Evolutionary conservation across 495 filamentous ascomycete species (phyloP), one percentile per base, ranked within the genome.

Genomic region (Aspergillus incahuasiensis): DNA sequence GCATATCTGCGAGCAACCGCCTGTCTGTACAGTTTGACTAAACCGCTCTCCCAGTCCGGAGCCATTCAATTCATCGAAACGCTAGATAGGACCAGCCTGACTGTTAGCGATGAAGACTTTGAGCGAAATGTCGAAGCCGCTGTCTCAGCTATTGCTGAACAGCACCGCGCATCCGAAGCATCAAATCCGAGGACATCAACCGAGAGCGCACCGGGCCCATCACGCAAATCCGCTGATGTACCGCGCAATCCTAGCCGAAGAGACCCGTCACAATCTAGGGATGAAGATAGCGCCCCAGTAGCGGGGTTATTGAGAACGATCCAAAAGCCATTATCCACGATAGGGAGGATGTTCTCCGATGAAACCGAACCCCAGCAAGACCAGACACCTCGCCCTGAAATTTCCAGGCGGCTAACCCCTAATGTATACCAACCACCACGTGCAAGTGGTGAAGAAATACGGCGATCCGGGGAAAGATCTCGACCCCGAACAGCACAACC

Each of bases 61-160:
- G 94, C 90, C 34, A 87, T 97, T 52, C 90, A 96, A 65, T 99
- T 97, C 69, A 91, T 99, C 61, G 94, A 99, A 69, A 92, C 86
- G 32, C 83, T 99, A 61, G 94, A 97, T 74, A 84, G 92, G 25
- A 97, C 95, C 6, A 92, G 85, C 58, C 71, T 99, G 20, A 97
- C 95, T 6, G 91, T 99, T 46, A 86, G 88, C 16, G 91, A 97
- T 61, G 90, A 91, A 59, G 94, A 97, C 22, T 99, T 97, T 65
- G 94, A 99, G 66, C 80, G 80, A 59, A 92, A 95, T 61, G 94
- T 99, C 38, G 94, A 99, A 72, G 89, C 88, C 6, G 91, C 94
- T 8, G 94, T 98, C 12, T 95, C 90, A n/a, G 89, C 88, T 15
- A 97, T 98, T 57, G 92, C 94, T 1, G 91, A 97, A 69, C 86